Base-by-base conservation (phyloP, 169 alveolate genomes). In the Blepharisma undulans region DNA sequence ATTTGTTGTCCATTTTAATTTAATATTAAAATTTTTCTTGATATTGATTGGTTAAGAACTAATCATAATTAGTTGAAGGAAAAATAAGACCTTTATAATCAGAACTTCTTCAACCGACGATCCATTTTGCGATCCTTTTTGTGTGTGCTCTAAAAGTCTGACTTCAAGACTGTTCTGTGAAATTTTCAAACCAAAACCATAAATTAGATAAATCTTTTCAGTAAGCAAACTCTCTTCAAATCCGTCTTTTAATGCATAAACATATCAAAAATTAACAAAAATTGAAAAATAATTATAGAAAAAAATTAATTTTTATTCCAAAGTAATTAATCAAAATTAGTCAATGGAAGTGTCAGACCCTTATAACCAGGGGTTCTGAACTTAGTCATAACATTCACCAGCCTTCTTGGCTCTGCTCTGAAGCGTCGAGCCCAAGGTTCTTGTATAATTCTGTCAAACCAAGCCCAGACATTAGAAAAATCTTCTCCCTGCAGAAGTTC, bases 21-120 rank as follows among this genome's bases (percentile, higher is more conserved):
- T n/a, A 48, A 48, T 48, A 48, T 48, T 48, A 48, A 48, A 48
- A 48, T 2, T 2, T 48, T 2, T 2, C 66, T 48, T 48, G 2
- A 48, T 48, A 48, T 48, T 48, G 66, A 48, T 48, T 48, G 66
- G 66, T 5, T 48, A 48, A 48, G 66, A 48, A 5, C 66, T 78
- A 32, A 82, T 82, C 78, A 82, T 82, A 82, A n/a, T 32, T 27
- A 48, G 78, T 4, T 59, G 36, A 32, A 82, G 78, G 89, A 6
- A 82, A 30, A 36, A 0, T 33, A 36, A 82, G 89, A 32, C 89
- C 89, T 30, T 82, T 32, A 82, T 82, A 82, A 4, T 82, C 18
- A 14, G 33, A 25, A 10, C 76, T 22, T 60, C 76, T 82, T 82
- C 77, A 18, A 3, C 48, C 2, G 29, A 32, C 8, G 48, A 21